Evolutionary conservation across 257 asterid genomes (phyloP), one percentile per base, ranked within the genome.

Genomic region (Solanum chmielewskii): DNA sequence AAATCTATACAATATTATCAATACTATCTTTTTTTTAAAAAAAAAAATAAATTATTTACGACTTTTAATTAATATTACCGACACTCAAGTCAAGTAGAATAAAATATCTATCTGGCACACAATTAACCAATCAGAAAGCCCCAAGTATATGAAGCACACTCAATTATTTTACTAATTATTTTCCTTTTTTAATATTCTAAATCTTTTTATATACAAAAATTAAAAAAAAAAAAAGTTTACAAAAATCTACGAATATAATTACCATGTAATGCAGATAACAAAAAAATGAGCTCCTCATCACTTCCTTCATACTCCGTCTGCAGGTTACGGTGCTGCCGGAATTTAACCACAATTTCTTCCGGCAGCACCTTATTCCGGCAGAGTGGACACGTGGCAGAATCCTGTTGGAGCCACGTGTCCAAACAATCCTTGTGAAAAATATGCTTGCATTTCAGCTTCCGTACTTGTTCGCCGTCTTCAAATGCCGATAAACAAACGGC

Each of bases 401-500:
- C 93, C 12, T 86, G 90, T 78, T 89, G 93, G 29, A 94, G 93
- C 98, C 98, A 94, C 89, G 91, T 88, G 92, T 94, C 97, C 12
- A 94, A 83, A 77, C 98, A 94, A 23, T 88, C 86, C 90, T 92
- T 92, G 33, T 94, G 98, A 87, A 93, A 94, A 3, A 90, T 88
- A 83, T 94, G 98, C 60, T 87, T 85, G 87, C 97, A 95, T 87
- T 93, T 92, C 85, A 95, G 85, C 64, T 88, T 90, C 88, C 98
- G 89, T 25, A 94, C 84, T 85, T 89, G 90, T 5, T 95, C 98
- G 12, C 95, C 96, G 20, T 93, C 93, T 45, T 93, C 95, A 21
- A 91, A 92, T 6, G 21, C 13, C 3, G 94, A 91, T 13, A 95
- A 85, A 82, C 98, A 95, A 84, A 95, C 94, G 0, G 93, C 89